Conservation (phyloP, 2,329 filamentous ascomycete genomes). For the Harringtonia aguacate region DNA sequence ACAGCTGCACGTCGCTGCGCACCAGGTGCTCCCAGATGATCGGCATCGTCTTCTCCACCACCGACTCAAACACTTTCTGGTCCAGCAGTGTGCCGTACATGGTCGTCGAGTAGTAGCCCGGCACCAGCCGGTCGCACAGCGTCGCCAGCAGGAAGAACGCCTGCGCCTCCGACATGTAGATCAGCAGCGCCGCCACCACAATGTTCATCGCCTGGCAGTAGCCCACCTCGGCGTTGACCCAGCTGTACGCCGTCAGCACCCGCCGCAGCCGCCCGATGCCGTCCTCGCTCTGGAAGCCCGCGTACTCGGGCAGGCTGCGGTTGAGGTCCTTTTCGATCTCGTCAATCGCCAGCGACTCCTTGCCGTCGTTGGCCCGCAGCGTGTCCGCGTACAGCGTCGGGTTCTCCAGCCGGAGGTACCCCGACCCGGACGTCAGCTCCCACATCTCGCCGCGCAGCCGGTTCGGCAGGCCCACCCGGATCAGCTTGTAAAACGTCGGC, state of each 20-base stretch:
- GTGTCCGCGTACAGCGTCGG: conserved; percentile 79
- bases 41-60: conserved; percentile 99
- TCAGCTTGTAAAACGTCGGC: conserved; percentile 95
- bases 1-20: conserved; percentile 92
- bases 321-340: conserved; percentile 99
- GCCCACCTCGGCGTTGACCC: conserved; percentile 89
- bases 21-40: conserved; percentile 97
- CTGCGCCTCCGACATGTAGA: conserved; percentile 95
- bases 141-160: conserved; percentile 90
- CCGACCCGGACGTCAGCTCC: conserved; percentile 87
- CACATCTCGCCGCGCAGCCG: conserved; percentile 87
- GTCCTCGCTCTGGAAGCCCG: conserved; percentile 92
- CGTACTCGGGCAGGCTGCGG: conserved; percentile 90
- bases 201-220: conserved; percentile 99
- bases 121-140: conserved; percentile 83
- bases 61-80: conserved; percentile 91
- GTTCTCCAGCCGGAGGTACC: conserved; percentile 78
- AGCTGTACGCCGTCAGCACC: conserved; percentile 94
- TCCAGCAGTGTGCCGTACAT: conserved; percentile 98
- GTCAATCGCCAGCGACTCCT: conserved; percentile 89
- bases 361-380: conserved; percentile 68
- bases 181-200: conserved; percentile 91
- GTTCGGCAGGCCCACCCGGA: conserved; percentile 90
- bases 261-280: conserved; percentile 82
- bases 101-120: conserved; percentile 95